Evolutionary conservation across 2,329 filamentous ascomycete species (phyloP).

Genomic region (Pseudonectria buxi): DNA sequence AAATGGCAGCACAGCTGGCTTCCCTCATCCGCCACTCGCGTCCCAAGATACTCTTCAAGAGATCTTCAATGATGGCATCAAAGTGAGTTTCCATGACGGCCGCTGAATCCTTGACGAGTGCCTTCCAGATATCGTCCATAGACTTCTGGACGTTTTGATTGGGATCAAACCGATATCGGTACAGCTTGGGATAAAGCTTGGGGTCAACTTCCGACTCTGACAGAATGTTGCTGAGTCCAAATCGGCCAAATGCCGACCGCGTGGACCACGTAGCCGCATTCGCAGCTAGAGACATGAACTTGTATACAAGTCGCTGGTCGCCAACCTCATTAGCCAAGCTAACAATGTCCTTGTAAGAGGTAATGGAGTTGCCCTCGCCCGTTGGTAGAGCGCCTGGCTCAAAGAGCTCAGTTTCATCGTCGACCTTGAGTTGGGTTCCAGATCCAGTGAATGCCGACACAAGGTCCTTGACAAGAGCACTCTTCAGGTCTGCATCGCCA

Average conservation of each 20-base stretch:
- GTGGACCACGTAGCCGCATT: constrained; percentile 97
- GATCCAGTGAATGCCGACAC: constrained; percentile 82
- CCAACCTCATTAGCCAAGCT: constrained; percentile 93
- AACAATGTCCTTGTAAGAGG: constrained; percentile 96
- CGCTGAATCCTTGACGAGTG: constrained; percentile 82
- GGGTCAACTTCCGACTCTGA: constrained; percentile 84
- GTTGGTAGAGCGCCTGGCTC: constrained; percentile 86
- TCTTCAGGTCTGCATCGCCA: constrained; percentile 72
- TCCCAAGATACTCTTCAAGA: constrained; percentile 78
- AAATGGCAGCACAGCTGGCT: constrained; percentile 84
- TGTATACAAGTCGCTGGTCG: constrained; percentile 92
- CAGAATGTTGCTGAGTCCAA: constrained; percentile 85
- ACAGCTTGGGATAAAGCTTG: constrained; percentile 92
- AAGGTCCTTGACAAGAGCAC: constrained; percentile 78
- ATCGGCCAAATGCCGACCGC: constrained; percentile 90
- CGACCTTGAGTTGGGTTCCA: constrained; percentile 70
- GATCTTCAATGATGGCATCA: constrained; percentile 79
- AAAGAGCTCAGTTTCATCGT: constrained; percentile 86
- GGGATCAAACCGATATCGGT: constrained; percentile 89
- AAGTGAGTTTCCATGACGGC: constrained; percentile 75
- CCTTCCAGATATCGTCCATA: constrained; percentile 98
- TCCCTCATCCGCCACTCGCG: constrained; percentile 92
- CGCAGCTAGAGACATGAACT: constrained; percentile 94
- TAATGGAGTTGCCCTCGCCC: constrained; percentile 80
- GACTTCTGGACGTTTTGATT: constrained; percentile 87